These are phyloP conservation scores for Ilex asprella DNA, from an alignment of 257 asterid genomes.

Conservation along the genomic window DNA sequence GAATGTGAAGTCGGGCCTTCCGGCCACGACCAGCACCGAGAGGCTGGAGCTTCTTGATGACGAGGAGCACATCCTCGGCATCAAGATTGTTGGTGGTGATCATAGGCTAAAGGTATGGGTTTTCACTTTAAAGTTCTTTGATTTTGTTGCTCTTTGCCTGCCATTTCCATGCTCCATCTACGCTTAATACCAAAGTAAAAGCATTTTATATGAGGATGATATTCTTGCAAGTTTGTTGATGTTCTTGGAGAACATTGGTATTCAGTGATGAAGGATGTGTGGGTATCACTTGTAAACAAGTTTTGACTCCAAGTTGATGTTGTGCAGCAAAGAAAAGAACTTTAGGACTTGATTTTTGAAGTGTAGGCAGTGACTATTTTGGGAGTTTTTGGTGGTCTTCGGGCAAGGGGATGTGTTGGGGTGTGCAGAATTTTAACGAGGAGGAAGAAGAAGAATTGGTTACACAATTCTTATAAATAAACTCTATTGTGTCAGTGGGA, in stretches of 20 bases:
- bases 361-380: too few species aligned
- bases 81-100: slow-evolving; percentile 86
- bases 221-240: neutral
- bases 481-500: too few species aligned
- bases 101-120: slow-evolving; percentile 72
- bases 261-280: neutral
- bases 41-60: slow-evolving; percentile 79
- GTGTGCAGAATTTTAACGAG: too few species aligned
- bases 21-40: slow-evolving; percentile 95
- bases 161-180: neutral
- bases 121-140: neutral
- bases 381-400: too few species aligned
- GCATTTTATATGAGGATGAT: neutral
- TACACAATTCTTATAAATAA: too few species aligned
- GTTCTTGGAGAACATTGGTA: neutral
- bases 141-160: neutral
- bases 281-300: neutral
- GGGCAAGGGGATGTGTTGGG: too few species aligned
- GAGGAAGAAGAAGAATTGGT: too few species aligned
- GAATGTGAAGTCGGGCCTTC: slow-evolving; percentile 90
- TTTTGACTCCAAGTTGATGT: too few species aligned
- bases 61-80: slow-evolving; percentile 69
- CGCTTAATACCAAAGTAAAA: neutral
- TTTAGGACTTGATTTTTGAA: too few species aligned
- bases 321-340: too few species aligned